phyloP scores from a whole-genome alignment of 768 basidiomycete species.

The Amanita pallidorosea region DNA sequence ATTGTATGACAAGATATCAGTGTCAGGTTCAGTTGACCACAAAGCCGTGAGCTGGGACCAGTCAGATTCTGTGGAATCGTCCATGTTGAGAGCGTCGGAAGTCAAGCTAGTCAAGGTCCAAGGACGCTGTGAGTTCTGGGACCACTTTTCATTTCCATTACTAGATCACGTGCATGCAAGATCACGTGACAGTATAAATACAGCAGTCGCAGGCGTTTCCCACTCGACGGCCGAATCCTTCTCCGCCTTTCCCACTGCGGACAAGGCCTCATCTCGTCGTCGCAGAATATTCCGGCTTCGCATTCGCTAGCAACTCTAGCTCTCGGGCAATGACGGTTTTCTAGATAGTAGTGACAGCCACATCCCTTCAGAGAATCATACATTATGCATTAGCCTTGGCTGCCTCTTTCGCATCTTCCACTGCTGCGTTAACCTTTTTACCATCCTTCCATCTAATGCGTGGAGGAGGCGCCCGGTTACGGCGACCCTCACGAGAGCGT shows the following conservation, averaged over 20 bases:
- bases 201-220: background rate
- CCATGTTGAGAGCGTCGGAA: conserved; percentile 15
- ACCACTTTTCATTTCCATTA: conserved; percentile 1
- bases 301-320: conserved; percentile 70
- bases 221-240: background rate
- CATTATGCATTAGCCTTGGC: conserved; percentile 38
- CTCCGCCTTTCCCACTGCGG: background rate
- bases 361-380: conserved; percentile 20
- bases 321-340: conserved; percentile 51
- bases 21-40: conserved; percentile 26
- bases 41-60: conserved; percentile 44
- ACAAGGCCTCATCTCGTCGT: conserved; percentile 15
- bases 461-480: conserved; percentile 96
- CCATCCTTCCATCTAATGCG: conserved; percentile 93
- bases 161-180: no score
- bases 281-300: conserved; percentile 46
- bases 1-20: conserved; percentile 31
- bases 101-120: no score
- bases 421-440: conserved; percentile 94
- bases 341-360: conserved; percentile 71
- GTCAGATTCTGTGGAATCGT: conserved; percentile 29
- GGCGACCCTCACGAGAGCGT: conserved; percentile 87
- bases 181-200: background rate
- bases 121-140: background rate
- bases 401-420: conserved; percentile 86